A percentile compares a stretch with the other conserved stretches of the same genome.
These are phyloP conservation scores for Pleomassaria siparia DNA, from an alignment of 2,329 filamentous ascomycete species.

Conservation along the genomic window DNA sequence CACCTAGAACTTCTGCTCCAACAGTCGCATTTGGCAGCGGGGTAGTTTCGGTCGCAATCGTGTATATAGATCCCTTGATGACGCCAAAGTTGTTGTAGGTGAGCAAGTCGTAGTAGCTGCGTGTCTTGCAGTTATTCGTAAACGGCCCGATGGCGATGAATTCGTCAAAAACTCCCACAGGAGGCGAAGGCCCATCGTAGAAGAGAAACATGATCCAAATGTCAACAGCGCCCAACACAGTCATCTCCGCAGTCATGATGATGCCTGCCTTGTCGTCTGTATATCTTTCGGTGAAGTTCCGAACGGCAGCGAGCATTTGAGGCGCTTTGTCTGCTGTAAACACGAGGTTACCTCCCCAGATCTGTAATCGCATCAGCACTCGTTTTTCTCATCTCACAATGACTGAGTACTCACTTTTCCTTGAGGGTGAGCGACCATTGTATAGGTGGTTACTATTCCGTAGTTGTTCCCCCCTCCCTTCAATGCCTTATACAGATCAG, in stretches of 20 bases:
- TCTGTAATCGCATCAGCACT: slow-evolving; percentile 16
- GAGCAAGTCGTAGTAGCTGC: slow-evolving; percentile 51
- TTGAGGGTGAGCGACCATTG: slow-evolving; percentile 25
- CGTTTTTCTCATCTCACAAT: slow-evolving; percentile 11
- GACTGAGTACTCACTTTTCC: slow-evolving; percentile 25
- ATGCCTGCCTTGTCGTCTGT: slow-evolving; percentile 62
- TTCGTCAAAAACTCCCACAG: slow-evolving; percentile 56
- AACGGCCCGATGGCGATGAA: slow-evolving; percentile 53
- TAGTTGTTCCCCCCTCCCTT: slow-evolving; percentile 50
- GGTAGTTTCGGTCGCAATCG: slow-evolving; percentile 31
- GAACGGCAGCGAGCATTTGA: slow-evolving; percentile 49
- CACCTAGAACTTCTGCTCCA: slow-evolving; percentile 21
- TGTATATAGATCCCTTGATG: slow-evolving; percentile 31
- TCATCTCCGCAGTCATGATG: slow-evolving; percentile 58
- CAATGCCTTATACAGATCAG: slow-evolving; percentile 45
- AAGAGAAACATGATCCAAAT: slow-evolving; percentile 64
- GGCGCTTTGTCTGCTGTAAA: slow-evolving; percentile 44
- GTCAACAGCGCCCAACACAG: slow-evolving; percentile 48
- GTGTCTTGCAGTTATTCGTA: slow-evolving; percentile 51
- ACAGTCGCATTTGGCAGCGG: slow-evolving; percentile 21
- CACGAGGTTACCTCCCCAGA: slow-evolving; percentile 52
- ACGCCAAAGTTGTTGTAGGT: slow-evolving; percentile 46
- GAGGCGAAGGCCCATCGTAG: slow-evolving; percentile 60
- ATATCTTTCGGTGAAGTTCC: slow-evolving; percentile 60
- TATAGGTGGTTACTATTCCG: slow-evolving; percentile 46